Percentiles rank a stretch among this genome's conserved stretches.
Evolutionary conservation across 139 green algal genomes (phyloP).

Genomic region (Closterium sp.): DNA sequence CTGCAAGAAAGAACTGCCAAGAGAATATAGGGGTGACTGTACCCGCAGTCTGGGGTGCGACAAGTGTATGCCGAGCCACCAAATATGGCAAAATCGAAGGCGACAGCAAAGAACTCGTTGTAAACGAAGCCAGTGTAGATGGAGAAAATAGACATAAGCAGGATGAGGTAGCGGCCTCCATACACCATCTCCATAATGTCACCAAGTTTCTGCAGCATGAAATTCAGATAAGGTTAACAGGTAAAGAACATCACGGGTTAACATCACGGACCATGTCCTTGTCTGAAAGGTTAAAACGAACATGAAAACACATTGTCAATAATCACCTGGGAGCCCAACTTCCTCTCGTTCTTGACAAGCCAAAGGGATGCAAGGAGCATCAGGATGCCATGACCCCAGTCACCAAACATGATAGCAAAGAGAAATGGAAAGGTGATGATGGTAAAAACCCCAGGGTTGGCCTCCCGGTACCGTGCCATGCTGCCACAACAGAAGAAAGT

Average conservation of each 20-base stretch:
- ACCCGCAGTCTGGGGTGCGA: constrained; percentile 25
- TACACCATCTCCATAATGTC: constrained; percentile 94
- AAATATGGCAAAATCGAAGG: constrained; percentile 74
- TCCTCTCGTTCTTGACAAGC: constrained; percentile 82
- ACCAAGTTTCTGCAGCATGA: constrained; percentile 53
- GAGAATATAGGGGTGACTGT: not conserved
- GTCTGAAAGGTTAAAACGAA: not conserved
- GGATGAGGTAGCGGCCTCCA: constrained; percentile 90
- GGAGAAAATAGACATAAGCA: constrained; percentile 95
- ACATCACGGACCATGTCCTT: not conserved
- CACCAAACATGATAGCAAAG: constrained; percentile 99
- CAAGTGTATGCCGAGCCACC: constrained; percentile 60
- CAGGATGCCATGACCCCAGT: constrained; percentile 89
- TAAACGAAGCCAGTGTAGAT: constrained; percentile 95
- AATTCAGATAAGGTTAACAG: not conserved
- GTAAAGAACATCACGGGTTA: not conserved
- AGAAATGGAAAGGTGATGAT: constrained; percentile 99
- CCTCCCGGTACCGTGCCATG: constrained; percentile 89
- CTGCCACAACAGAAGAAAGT: constrained; percentile 22
- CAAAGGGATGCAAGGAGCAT: constrained; percentile 78
- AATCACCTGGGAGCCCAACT: constrained; percentile 53
- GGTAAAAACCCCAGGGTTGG: constrained; percentile 92
- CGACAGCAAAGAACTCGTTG: constrained; percentile 98
- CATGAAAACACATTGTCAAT: not conserved
- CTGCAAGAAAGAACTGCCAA: not conserved